Base-by-base conservation (phyloP, 768 basidiomycete species). In the Nevesoporus exiguus region DNA sequence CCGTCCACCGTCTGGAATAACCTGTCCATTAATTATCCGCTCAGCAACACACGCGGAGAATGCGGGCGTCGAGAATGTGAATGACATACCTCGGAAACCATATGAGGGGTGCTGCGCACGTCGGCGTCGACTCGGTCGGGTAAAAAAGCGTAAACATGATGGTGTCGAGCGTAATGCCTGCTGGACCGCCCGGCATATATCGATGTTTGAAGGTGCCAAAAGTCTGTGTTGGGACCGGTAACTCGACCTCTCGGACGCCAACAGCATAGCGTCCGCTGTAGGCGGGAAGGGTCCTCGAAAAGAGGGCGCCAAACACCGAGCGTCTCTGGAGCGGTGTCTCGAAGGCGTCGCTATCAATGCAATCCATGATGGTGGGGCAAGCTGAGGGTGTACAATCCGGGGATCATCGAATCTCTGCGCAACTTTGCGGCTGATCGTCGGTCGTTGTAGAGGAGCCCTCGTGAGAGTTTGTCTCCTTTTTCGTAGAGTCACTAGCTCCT, bases 91-190 rank as follows among this genome's bases (percentile, higher is more conserved):
- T 70, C 25, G 71, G 67, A 39, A 70, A 65, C 71, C 69, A 72
- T 0, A 52, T 42, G 15, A 56, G 42, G 5, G 33, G 56, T 29
- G 47, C 17, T 0, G 37, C 22, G 33, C 29, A 50, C 14, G 19
- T 3, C 7, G 44, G 30, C 13, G 37, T 47, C 1, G 47, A 33
- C 21, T 67, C 61, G 19, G 65, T 50, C 42, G 72, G 71, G 50
- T 72, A 71, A 54, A 71, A 74, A 13, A 71, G 54, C 3, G 66
- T 64, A 43, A 73, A 72, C 50, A 66, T 50, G 43, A 73, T 53
- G 19, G 67, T 63, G 40, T 72, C 63, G 21, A 70, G 61, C 3
- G 60, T 55, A 29, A 74, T 60, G 8, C 68, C 69, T 2, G 61
- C 58, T 21, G 63, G 51, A 8, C 59, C 56, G 34, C 17, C 34